A percentile compares a stretch with the other conserved stretches of the same genome.
phyloP scores from a whole-genome alignment of 257 asterid genomes.

The Petunia secreta region DNA sequence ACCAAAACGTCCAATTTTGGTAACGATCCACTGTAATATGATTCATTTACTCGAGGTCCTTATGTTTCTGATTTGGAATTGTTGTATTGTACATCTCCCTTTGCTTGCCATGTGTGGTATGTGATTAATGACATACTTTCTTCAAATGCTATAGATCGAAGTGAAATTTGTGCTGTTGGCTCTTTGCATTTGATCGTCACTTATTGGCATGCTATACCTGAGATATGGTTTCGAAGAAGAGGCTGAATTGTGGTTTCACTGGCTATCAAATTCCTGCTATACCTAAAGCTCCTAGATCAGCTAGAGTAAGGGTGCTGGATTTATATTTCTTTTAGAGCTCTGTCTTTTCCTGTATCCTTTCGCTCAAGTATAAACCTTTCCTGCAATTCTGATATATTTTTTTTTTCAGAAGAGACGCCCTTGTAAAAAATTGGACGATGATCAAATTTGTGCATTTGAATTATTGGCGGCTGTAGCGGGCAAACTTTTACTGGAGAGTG shows the following conservation, averaged over 20 bases:
- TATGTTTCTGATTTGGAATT: not conserved
- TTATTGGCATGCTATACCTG: conserved; percentile 55
- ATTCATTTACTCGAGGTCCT: not conserved
- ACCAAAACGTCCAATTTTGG: not conserved
- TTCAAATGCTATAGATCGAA: not conserved
- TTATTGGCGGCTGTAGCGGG: conserved; percentile 95
- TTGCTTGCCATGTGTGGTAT: not conserved
- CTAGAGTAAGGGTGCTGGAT: conserved; percentile 51
- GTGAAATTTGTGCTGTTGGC: not conserved
- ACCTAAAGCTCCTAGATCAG: conserved; percentile 77
- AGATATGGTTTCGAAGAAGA: conserved; percentile 67
- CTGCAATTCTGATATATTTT: not conserved
- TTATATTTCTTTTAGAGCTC: conserved; percentile 19
- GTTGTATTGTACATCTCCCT: not conserved
- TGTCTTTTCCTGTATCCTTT: conserved; percentile 24
- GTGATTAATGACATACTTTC: not conserved
- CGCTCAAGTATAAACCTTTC: not conserved
- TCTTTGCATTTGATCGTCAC: not conserved
- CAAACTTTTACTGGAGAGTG: conserved; percentile 81
- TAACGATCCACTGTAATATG: not conserved
- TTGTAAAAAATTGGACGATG: conserved; percentile 50
- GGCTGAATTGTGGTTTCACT: conserved; percentile 49
- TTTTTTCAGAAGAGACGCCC: conserved; percentile 60
- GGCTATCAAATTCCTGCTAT: conserved; percentile 55
- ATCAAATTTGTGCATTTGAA: conserved; percentile 81